Evolutionary conservation across 169 alveolate genomes (phyloP).

Genomic region (Plasmodium reichenowi): DNA sequence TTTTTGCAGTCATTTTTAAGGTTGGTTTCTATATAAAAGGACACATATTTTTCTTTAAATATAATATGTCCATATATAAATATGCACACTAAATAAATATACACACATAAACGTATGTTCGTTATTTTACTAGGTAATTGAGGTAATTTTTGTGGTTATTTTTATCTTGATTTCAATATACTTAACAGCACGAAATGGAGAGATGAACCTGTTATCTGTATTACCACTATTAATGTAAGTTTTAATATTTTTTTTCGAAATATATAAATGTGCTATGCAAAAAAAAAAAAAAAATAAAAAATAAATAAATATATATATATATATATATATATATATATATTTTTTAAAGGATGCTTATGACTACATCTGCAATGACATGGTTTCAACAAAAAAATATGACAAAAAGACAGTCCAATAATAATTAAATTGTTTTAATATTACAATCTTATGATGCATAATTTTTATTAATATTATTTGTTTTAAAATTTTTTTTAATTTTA

Average conservation of each 20-base stretch:
- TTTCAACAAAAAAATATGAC: slow-evolving; percentile 31
- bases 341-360: slow-evolving; percentile 43
- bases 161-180: slow-evolving; percentile 38
- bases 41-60: no score
- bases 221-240: slow-evolving; percentile 52
- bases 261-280: background rate
- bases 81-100: background rate
- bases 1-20: slow-evolving; percentile 52
- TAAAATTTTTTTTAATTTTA: background rate
- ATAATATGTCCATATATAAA: no score
- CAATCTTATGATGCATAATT: background rate
- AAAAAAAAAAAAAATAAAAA: background rate
- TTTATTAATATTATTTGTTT: background rate
- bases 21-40: background rate
- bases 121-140: slow-evolving; percentile 25
- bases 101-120: background rate
- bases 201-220: slow-evolving; percentile 27
- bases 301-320: background rate
- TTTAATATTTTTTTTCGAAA: background rate
- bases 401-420: slow-evolving; percentile 25
- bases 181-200: slow-evolving; percentile 60
- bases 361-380: slow-evolving; percentile 65
- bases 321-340: background rate
- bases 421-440: background rate
- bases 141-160: slow-evolving; percentile 33